Conservation (phyloP, 1,284 basidiomycete genomes). For the Puccinia horiana region DNA sequence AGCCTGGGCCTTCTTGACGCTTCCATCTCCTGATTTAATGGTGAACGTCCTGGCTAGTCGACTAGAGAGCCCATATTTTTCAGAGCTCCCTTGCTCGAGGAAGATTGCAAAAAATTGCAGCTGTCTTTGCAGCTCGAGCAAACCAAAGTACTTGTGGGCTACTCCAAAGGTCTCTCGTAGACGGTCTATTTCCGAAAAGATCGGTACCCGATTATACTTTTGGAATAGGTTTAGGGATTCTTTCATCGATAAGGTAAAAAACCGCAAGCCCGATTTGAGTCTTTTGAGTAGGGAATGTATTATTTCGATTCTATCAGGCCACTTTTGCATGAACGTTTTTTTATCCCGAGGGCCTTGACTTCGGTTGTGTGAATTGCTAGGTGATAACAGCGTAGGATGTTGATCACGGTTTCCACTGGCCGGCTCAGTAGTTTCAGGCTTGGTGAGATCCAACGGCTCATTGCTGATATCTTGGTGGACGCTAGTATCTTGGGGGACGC, state of each 20-base stretch:
- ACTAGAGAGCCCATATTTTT: background rate
- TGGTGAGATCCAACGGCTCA: too few relatives aligned
- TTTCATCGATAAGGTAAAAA: background rate
- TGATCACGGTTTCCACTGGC: background rate
- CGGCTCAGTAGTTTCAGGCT: background rate
- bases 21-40: too few relatives aligned
- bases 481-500: background rate
- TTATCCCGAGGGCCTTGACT: background rate
- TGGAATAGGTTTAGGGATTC: background rate
- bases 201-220: background rate
- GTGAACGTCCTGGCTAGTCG: background rate
- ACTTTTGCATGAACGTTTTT: background rate
- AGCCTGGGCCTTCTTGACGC: too few relatives aligned
- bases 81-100: background rate
- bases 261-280: background rate
- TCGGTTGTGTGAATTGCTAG: background rate
- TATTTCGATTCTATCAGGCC: background rate
- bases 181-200: slow-evolving; percentile 12
- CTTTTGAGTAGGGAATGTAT: background rate
- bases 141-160: background rate
- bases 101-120: background rate
- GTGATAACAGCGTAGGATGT: background rate
- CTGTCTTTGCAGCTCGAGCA: background rate
- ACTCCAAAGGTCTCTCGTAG: slow-evolving; percentile 1
- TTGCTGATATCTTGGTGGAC: too few relatives aligned